A percentile compares a stretch with the other conserved stretches of the same genome.
Evolutionary conservation across 2,329 filamentous ascomycete genomes (phyloP).

Genomic region (Tothia fuscella): DNA sequence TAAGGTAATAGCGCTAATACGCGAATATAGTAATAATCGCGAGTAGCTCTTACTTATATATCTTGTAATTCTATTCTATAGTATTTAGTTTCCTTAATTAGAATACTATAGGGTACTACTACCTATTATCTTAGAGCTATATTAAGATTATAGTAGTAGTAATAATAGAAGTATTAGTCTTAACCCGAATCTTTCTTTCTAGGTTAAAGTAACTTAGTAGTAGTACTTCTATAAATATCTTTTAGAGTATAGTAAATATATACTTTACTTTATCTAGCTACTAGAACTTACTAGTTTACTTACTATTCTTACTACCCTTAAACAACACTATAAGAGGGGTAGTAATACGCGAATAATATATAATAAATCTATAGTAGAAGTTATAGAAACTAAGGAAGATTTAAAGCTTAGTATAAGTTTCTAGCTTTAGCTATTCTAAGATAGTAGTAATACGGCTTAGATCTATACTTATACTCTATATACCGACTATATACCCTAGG

Average conservation of each 20-base stretch:
- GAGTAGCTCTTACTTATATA: slow-evolving; percentile 26
- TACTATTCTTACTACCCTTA: background rate
- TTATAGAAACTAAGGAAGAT: slow-evolving; percentile 23
- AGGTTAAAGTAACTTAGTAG: slow-evolving; percentile 16
- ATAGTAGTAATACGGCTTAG: slow-evolving; percentile 13
- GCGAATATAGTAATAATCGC: slow-evolving; percentile 21
- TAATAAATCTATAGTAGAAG: slow-evolving; percentile 23
- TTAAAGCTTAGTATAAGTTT: slow-evolving; percentile 15
- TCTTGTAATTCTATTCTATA: slow-evolving; percentile 22
- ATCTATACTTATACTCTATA: slow-evolving; percentile 17
- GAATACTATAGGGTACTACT: slow-evolving; percentile 15
- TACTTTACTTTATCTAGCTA: background rate
- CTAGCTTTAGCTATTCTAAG: slow-evolving; percentile 16
- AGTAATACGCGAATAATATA: slow-evolving; percentile 15
- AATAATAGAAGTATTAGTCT: slow-evolving; percentile 16
- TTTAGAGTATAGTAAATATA: slow-evolving; percentile 11
- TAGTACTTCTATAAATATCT: slow-evolving; percentile 13
- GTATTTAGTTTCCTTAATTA: slow-evolving; percentile 17
- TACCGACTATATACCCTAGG: slow-evolving; percentile 16
- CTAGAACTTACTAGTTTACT: background rate
- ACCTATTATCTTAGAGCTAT: slow-evolving; percentile 11
- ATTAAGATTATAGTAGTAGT: slow-evolving; percentile 10
- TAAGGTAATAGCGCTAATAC: slow-evolving; percentile 17
- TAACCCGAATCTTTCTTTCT: slow-evolving; percentile 11
- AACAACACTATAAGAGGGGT: slow-evolving; percentile 13